Evolutionary conservation across 2,329 filamentous ascomycete genomes (phyloP).

Genomic region (Venturia nashicola): DNA sequence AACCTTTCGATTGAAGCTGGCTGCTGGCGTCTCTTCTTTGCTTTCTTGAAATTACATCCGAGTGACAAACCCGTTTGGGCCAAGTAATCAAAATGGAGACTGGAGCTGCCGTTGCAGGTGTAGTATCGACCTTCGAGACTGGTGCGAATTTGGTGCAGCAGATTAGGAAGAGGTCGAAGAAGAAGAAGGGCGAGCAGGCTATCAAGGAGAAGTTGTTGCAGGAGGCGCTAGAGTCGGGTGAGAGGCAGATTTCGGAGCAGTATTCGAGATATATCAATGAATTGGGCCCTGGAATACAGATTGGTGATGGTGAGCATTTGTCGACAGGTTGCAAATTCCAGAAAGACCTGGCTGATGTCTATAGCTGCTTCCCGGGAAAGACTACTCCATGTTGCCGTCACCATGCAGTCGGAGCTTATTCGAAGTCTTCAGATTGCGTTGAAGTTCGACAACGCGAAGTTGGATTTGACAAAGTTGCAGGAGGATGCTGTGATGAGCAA

Average conservation of each 20-base stretch:
- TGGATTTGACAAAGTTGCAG: conserved; percentile 24
- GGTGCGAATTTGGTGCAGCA: conserved; percentile 25
- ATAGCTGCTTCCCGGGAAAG: conserved; percentile 24
- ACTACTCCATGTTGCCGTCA: conserved; percentile 24
- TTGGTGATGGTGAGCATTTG: conserved; percentile 25
- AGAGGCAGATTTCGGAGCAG: conserved; percentile 21
- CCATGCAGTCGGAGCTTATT: conserved; percentile 29
- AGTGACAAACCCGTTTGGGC: background rate
- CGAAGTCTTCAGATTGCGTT: conserved; percentile 25
- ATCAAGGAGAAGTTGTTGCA: conserved; percentile 27
- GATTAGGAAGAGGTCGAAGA: conserved; percentile 21
- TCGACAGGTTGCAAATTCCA: background rate
- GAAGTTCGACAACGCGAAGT: conserved; percentile 19
- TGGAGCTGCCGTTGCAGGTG: conserved; percentile 28
- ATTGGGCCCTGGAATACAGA: conserved; percentile 22
- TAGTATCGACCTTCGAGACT: conserved; percentile 30
- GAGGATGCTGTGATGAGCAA: conserved; percentile 24
- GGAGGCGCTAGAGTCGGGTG: conserved; percentile 25
- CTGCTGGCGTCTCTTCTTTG: background rate
- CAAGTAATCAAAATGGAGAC: conserved; percentile 18
- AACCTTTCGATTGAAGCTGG: background rate
- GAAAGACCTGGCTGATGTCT: conserved; percentile 1
- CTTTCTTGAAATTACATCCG: background rate
- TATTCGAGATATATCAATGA: conserved; percentile 23
- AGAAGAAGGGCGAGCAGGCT: conserved; percentile 19